Base-by-base conservation (phyloP, 2,329 filamentous ascomycete species). In the Ciborinia camelliae region DNA sequence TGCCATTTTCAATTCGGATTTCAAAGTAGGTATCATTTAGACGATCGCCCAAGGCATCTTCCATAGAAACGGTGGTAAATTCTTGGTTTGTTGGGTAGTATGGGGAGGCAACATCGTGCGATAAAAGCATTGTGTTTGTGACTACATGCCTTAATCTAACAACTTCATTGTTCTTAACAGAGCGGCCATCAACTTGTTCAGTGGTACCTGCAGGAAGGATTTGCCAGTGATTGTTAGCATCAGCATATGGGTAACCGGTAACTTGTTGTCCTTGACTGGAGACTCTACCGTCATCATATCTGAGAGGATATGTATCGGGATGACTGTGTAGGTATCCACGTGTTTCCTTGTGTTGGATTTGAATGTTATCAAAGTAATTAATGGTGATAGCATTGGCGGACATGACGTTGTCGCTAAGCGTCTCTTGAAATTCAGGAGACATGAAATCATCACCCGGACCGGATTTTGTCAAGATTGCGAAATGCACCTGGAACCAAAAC, bases 401-500 rank as follows among this genome's bases (percentile, higher is more conserved):
- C 91, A 99, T 95, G 67, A 90, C 80, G 75, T 99, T 99, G 81
- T 99, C 94, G 74, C 90, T 92, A 69, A 99, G 82, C 1, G 95
- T 98, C 80, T 97, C 93, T 80, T 99, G 95, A 81, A 99, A 99
- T 74, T 95, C 92, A 1, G 95, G 95, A 4, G 90, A 92, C 95
- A 99, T 99, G 80, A 99, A 99, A 74, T 98, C 94, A 75, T 99
- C 95, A 62, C 95, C 95, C 52, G 95, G 94, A 43, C 95, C 95
- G 61, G 95, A 98, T 66, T 89, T 85, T 70, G 81, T 89, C 68
- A 99, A 84, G 72, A 99, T 91, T 52, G 91, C 84, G 77, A 99
- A 99, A 80, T 99, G 95, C 37, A 99, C 93, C 83, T 99, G 95
- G 88, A 99, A 99, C 95, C 95, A 99, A 84, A 99, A 98, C 54